phyloP scores from a whole-genome alignment of 768 basidiomycete species.

The Rickenella mellea region DNA sequence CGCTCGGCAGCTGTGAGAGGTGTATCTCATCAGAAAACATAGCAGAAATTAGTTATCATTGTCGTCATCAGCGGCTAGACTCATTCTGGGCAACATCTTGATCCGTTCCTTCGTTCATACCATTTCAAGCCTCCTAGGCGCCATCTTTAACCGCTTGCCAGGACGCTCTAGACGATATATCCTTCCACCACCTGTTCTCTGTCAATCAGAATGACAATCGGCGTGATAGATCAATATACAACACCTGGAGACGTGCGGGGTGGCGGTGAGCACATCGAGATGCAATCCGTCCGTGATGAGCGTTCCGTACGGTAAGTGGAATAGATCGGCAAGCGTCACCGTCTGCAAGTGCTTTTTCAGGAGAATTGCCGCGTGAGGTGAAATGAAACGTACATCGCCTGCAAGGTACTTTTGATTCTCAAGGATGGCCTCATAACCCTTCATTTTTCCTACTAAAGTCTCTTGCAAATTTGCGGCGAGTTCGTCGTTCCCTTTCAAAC shows the following conservation, averaged over 20 bases:
- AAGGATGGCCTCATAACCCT: slow-evolving; percentile 6
- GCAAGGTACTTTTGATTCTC: slow-evolving; percentile 9
- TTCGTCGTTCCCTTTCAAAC: slow-evolving; percentile 21
- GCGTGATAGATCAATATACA: neutral
- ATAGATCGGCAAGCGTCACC: slow-evolving; percentile 49
- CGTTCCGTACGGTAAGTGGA: slow-evolving; percentile 42
- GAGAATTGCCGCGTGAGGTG: neutral
- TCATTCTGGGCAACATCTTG: no score
- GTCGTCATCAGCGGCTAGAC: no score
- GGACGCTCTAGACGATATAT: slow-evolving; percentile 32
- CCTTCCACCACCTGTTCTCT: slow-evolving; percentile 40
- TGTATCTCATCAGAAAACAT: no score
- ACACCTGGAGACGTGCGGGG: neutral
- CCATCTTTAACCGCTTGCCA: slow-evolving; percentile 39
- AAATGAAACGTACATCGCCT: slow-evolving; percentile 3
- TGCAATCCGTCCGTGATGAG: slow-evolving; percentile 9
- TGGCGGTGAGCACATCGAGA: neutral
- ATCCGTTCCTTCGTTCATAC: no score
- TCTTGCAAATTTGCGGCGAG: slow-evolving; percentile 14
- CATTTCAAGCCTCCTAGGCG: neutral
- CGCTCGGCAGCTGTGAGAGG: no score
- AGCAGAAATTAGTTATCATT: no score
- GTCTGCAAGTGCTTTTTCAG: slow-evolving; percentile 12
- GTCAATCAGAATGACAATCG: neutral
- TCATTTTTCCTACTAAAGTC: slow-evolving; percentile 1